phyloP scores from a whole-genome alignment of 1,284 basidiomycete genomes.

The Leccinum solheimii region DNA sequence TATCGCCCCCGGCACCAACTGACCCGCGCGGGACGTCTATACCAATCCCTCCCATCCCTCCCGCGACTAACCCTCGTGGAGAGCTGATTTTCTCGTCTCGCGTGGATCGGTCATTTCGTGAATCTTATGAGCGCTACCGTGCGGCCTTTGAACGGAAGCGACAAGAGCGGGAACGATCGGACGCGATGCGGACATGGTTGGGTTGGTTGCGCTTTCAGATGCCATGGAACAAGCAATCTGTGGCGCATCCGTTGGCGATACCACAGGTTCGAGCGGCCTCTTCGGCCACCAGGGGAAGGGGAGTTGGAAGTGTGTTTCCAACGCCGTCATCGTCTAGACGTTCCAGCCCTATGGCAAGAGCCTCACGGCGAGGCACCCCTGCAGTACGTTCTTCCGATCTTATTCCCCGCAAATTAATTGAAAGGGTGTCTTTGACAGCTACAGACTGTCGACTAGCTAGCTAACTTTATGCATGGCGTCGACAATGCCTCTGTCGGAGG shows the following conservation, averaged over 20 bases:
- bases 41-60: constrained; percentile 82
- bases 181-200: constrained; percentile 43
- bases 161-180: constrained; percentile 59
- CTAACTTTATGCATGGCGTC: constrained; percentile 12
- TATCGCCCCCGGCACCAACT: constrained; percentile 33
- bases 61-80: constrained; percentile 86
- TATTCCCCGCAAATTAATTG: constrained; percentile 31
- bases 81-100: constrained; percentile 95
- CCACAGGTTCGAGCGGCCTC: constrained; percentile 31
- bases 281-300: constrained; percentile 36
- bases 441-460: constrained; percentile 15
- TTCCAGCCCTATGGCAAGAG: constrained; percentile 43
- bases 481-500: background rate
- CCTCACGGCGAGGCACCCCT: constrained; percentile 31
- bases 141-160: constrained; percentile 85
- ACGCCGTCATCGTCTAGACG: constrained; percentile 43
- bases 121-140: constrained; percentile 92
- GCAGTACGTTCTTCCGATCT: constrained; percentile 25
- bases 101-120: constrained; percentile 81
- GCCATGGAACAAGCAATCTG: constrained; percentile 37
- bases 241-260: constrained; percentile 9
- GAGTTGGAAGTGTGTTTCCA: constrained; percentile 34
- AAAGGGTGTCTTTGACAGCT: constrained; percentile 16
- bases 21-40: constrained; percentile 35
- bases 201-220: constrained; percentile 44